phyloP scores from a whole-genome alignment of 495 filamentous ascomycete species.

The Aspergillus egyptiacus region DNA sequence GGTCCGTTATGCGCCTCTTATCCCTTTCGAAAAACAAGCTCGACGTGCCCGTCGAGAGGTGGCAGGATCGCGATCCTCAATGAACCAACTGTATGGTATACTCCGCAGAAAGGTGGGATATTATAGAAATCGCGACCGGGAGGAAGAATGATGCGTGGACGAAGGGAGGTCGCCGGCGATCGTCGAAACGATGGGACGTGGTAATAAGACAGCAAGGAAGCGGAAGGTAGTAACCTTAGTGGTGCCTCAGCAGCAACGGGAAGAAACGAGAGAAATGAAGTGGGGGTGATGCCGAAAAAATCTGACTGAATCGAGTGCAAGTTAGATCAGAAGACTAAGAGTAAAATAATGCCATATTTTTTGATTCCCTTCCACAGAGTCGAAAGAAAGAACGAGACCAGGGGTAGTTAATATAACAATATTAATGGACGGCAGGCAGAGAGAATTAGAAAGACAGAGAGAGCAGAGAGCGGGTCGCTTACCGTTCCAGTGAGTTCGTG shows the following conservation, averaged over 20 bases:
- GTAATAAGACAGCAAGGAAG: conserved; percentile 12
- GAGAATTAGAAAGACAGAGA: too few relatives aligned
- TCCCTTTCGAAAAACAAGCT: neutral
- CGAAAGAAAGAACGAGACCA: neutral
- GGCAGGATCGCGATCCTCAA: too few relatives aligned
- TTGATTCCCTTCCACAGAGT: too few relatives aligned
- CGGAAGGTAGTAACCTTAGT: too few relatives aligned
- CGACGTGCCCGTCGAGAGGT: too few relatives aligned
- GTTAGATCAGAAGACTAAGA: too few relatives aligned
- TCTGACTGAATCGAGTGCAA: neutral
- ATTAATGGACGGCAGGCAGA: conserved; percentile 1
- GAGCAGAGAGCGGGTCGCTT: conserved; percentile 19
- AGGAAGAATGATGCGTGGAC: neutral
- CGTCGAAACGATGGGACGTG: conserved; percentile 10
- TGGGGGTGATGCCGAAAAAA: neutral
- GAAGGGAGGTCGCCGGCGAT: conserved; percentile 2
- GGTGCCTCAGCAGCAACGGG: neutral
- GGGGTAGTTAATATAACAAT: conserved; percentile 7
- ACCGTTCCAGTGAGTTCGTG: conserved; percentile 17
- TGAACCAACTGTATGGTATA: too few relatives aligned
- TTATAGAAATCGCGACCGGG: neutral
- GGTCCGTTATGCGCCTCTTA: neutral
- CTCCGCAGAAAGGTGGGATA: neutral
- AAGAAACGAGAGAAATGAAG: conserved; percentile 5
- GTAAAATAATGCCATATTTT: too few relatives aligned